Evolutionary conservation across 805 yeast genomes (phyloP).

Genomic region (Barnettozyma sp.): DNA sequence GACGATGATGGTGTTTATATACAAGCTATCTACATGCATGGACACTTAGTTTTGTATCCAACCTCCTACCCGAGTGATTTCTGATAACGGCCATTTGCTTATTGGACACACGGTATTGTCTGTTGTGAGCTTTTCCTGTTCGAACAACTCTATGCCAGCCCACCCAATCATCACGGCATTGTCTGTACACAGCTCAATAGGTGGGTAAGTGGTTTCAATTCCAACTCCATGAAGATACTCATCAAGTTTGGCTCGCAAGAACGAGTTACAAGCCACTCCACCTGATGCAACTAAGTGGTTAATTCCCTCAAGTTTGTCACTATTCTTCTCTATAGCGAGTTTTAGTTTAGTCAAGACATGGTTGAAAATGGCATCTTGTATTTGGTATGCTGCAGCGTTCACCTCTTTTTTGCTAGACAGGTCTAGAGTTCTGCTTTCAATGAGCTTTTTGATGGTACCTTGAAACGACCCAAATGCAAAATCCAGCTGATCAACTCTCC

Average conservation of each 20-base stretch:
- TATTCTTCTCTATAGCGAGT: conserved; percentile 38
- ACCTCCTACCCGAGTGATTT: conserved; percentile 42
- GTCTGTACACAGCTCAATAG: conserved; percentile 73
- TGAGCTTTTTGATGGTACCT: conserved; percentile 42
- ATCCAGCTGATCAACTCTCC: conserved; percentile 37
- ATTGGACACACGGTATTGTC: conserved; percentile 54
- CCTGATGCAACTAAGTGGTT: conserved; percentile 76
- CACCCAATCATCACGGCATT: conserved; percentile 97
- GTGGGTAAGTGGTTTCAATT: conserved; percentile 57
- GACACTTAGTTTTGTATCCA: conserved; percentile 31
- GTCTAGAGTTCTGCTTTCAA: conserved; percentile 21
- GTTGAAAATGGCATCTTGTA: conserved; percentile 61
- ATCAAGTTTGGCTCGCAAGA: conserved; percentile 43
- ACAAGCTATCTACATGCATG: conserved; percentile 4
- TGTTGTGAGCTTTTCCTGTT: conserved; percentile 36
- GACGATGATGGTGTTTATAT: conserved; percentile 13
- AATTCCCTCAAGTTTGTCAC: conserved; percentile 36
- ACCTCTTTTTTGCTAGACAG: conserved; percentile 19
- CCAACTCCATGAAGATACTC: conserved; percentile 28
- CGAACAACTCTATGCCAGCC: conserved; percentile 88
- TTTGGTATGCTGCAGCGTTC: conserved; percentile 46
- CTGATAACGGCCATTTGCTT: conserved; percentile 75
- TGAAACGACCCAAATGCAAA: conserved; percentile 80
- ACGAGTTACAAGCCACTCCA: conserved; percentile 81
- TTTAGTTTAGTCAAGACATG: conserved; percentile 65